Evolutionary conservation across 208 protist genomes (phyloP), one percentile per base, ranked within the genome.

Genomic region (Kentomonas sorsogonicus): DNA sequence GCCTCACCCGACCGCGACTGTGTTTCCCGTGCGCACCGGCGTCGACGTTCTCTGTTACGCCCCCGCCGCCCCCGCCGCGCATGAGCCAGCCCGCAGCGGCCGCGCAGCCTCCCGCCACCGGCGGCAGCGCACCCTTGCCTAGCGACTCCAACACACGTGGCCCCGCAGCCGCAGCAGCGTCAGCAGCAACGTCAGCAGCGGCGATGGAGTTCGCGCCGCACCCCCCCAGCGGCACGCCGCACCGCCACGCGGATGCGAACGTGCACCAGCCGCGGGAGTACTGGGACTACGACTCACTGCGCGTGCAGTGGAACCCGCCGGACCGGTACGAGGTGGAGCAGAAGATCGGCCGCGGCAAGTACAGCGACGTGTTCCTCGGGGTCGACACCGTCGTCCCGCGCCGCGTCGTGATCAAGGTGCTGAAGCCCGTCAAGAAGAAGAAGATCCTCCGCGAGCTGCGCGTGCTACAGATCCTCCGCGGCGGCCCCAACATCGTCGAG

Each of bases 351-450:
- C 77, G 93, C 18, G 96, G 96, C 38, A 99, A 99, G 86, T 99
- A 99, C 88, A 98, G 91, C 56, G 98, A 99, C 69, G 99, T 99
- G 22, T 99, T 99, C 83, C 85, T 99, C 57, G 98, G 97, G 5
- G 77, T 93, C n/a, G 92, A 99, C 63, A 85, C 74, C 20, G 78
- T 82, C 22, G 77, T 83, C 18, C 72, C 72, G 34, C 73, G 84
- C n/a, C 73, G 84, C 34, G 96, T 98, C 46, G 94, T 99, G 1
- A 97, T 99, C 50, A 99, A 99, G 80, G 96, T 99, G 34, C 83
- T 99, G 27, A 99, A 99, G 69, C 97, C 97, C 5, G 97, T 99
- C 1, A 99, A 99, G 72, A 99, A 99, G 68, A 99, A 99, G 83
- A 99, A 99, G 70, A 99, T 99, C 64, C 95, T 98, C 36, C 86